phyloP scores from a whole-genome alignment of 768 basidiomycete species.

The Thelephora ganbajun region DNA sequence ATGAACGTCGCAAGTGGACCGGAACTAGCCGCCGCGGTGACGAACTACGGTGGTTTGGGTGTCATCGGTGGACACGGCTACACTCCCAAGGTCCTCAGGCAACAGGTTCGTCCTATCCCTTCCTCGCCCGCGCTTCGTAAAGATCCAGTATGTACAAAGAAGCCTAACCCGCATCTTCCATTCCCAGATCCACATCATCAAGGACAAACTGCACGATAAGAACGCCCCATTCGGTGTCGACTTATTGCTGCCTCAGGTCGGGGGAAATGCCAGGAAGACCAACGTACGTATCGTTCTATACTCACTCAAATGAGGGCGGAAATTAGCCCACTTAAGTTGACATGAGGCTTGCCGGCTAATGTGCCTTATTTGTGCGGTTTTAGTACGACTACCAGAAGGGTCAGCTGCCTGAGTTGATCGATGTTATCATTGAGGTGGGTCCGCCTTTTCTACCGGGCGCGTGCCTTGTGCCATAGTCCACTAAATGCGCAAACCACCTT shows the following conservation, averaged over 20 bases:
- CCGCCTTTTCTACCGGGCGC: not conserved
- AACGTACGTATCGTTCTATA: constrained; percentile 40
- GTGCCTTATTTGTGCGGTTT: not conserved
- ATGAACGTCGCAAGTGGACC: constrained; percentile 62
- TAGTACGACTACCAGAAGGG: constrained; percentile 87
- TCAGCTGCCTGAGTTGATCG: constrained; percentile 66
- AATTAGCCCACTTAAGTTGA: not conserved
- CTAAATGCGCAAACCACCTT: too few relatives aligned
- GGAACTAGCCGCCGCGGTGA: constrained; percentile 86
- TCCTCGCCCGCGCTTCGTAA: too few relatives aligned
- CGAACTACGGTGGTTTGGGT: constrained; percentile 86
- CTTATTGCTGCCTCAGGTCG: constrained; percentile 76
- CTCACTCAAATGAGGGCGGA: not conserved
- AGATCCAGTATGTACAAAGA: too few relatives aligned
- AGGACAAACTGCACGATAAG: constrained; percentile 57
- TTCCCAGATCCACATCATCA: constrained; percentile 53
- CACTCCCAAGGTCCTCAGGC: constrained; percentile 66
- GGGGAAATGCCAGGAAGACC: constrained; percentile 80
- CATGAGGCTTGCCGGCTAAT: not conserved
- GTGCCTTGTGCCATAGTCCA: too few relatives aligned
- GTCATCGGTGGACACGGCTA: constrained; percentile 87
- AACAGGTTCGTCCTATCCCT: constrained; percentile 43
- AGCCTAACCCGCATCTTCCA: too few relatives aligned
- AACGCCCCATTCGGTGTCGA: constrained; percentile 86
- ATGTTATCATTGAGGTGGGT: constrained; percentile 67